Evolutionary conservation across 1,284 basidiomycete species (phyloP), one percentile per base, ranked within the genome.

Genomic region (Pyrrhoderma noxium): DNA sequence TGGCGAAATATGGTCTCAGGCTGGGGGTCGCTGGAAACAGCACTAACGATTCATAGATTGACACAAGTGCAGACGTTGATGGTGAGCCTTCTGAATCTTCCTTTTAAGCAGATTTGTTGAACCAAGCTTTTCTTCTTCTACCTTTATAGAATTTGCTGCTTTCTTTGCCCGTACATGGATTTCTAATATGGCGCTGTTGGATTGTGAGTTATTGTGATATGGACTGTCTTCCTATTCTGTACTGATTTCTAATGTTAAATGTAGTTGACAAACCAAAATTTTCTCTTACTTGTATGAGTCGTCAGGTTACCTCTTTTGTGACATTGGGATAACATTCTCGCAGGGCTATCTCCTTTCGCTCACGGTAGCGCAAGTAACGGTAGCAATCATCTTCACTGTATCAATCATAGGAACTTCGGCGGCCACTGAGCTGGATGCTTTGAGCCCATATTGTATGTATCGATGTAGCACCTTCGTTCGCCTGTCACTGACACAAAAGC

Each of bases 121-220:
- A n/a, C 23, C 16, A 36, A 8, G 21, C 2, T 34, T 16, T 3
- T 25, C 25, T 40, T n/a, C n/a, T n/a, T n/a, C n/a, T n/a, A n/a
- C n/a, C n/a, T n/a, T 11, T 11, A 16, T 21, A 50, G 49, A 45
- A 45, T 9, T 13, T 35, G 2, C 39, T 57, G 7, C 63, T 66
- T 57, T 59, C 64, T 0, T 51, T 57, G 2, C 64, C 64, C 1
- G 62, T 65, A 1, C 64, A 66, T 54, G 55, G 53, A 0, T 66
- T 65, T 45, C 56, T 65, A 4, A 64, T 64, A 31, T 66, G 63
- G 62, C 53, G 64, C 9, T 66, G 64, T 55, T 65, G 62, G 61
- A 55, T 51, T n/a, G 64, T 66, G 52, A 4, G 63, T 51, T 9
- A 31, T 14, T 11, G 11, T 31, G 8, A 51, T 35, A 43, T 11